phyloP scores from a whole-genome alignment of 2,329 filamentous ascomycete species.

The Fusarium tuaranense region DNA sequence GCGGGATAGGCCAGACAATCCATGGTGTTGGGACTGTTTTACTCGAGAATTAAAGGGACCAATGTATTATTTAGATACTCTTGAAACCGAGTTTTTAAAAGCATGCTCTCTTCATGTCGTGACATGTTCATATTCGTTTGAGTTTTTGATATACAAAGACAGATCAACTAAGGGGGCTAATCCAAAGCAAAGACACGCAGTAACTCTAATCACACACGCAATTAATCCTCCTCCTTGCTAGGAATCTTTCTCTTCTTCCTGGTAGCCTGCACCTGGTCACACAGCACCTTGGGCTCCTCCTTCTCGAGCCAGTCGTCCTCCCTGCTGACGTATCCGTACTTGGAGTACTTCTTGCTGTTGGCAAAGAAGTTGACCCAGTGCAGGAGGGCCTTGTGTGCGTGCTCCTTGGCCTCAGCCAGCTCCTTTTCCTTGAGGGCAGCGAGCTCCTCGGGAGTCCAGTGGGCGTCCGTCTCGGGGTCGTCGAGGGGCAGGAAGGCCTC shows the following conservation, averaged over 20 bases:
- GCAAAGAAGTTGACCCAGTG: slow-evolving; percentile 89
- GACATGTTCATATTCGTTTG: not conserved
- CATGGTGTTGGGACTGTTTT: slow-evolving; percentile 17
- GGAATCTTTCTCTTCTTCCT: slow-evolving; percentile 62
- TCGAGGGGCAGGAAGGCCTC: slow-evolving; percentile 81
- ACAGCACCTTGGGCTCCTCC: slow-evolving; percentile 73
- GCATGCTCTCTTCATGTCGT: not conserved
- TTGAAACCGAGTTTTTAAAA: not conserved
- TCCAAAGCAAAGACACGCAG: not conserved
- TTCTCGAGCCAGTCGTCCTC: slow-evolving; percentile 72
- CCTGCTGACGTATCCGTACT: slow-evolving; percentile 79
- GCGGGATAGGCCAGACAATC: slow-evolving; percentile 30
- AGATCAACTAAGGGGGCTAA: not conserved
- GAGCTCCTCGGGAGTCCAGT: slow-evolving; percentile 67
- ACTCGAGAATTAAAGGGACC: slow-evolving; percentile 7
- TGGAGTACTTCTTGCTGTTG: slow-evolving; percentile 82
- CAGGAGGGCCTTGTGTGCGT: slow-evolving; percentile 74
- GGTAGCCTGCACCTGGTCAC: slow-evolving; percentile 74
- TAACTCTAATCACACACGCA: not conserved
- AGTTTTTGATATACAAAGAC: not conserved
- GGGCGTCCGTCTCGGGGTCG: slow-evolving; percentile 70
- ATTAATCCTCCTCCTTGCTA: slow-evolving; percentile 8
- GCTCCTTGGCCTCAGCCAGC: slow-evolving; percentile 69
- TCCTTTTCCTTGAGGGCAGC: slow-evolving; percentile 70
- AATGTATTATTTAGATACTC: slow-evolving; percentile 10